Evolutionary conservation across 768 basidiomycete species (phyloP), one percentile per base, ranked within the genome.

Genomic region (Nidula microcarpa): DNA sequence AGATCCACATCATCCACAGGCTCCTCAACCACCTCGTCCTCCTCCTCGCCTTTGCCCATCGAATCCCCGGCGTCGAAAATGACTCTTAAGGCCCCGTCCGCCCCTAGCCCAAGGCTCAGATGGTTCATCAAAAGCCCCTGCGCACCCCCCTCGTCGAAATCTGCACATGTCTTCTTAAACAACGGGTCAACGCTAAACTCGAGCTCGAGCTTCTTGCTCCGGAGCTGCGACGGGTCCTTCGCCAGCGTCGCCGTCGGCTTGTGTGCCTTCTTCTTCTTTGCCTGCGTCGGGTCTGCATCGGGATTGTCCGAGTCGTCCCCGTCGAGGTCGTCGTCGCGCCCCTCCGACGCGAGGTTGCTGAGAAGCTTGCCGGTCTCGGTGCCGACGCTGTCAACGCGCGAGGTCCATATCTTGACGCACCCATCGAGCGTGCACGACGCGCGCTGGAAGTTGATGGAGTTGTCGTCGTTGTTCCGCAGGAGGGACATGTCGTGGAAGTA

Each of bases 401-500:
- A 93, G 6, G 95, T 98, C 94, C 95, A 99, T 56, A 99, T 98
- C 74, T 98, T 99, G 68, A 99, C 94, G 68, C 97, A 99, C 2
- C 96, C 97, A 55, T 99, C 97, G 17, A 99, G 82, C 0, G 97
- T 98, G 66, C 87, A 95, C 0, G 93, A 95, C 13, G 97, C 97
- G 65, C 96, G 95, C 71, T 98, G 97, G 65, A 99, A 99, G 70
- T 99, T 98, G 78, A 99, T 99, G 11, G 91, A 88, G 62, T 97
- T 96, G 64, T 98, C 95, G 44, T 82, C 83, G 56, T 89, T 86
- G 68, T 99, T 98, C 46, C 97, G 81, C 36, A 99, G 77, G 13
- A 98, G 80, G 9, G 92, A 94, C 88, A 98, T 94, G 67, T 99
- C 96, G 60, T 97, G 93, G 66, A 98, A 99, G 66, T 99, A 99